Base-by-base conservation (phyloP, 768 basidiomycete species). In the Mycena kentingensis region DNA sequence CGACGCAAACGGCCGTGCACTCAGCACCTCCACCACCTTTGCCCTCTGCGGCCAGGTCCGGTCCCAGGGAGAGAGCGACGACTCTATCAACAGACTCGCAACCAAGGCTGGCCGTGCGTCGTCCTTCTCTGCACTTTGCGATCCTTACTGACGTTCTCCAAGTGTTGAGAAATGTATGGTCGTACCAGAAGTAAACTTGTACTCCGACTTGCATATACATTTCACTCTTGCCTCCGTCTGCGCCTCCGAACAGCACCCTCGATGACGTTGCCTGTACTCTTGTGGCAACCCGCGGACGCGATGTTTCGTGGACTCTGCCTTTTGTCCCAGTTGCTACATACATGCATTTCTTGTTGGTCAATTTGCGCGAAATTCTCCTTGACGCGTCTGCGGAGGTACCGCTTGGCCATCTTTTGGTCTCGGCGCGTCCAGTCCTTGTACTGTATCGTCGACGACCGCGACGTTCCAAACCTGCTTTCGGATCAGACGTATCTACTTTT, bases 141-240 rank as follows among this genome's bases (percentile, higher is more conserved):
- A n/a, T 43, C 46, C n/a, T 22, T 50, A 27, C 41, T 54, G 31
- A 37, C 32, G 36, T 52, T 55, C 43, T 34, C 58, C 25, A 65
- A 98, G 95, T 97, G 72, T 88, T 98, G 72, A 87, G 91, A 71
- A 93, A 93, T 73, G 93, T 93, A 69, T 98, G 93, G 93, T 88
- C 86, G 61, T 92, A 90, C 85, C 81, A 87, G 81, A 95, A 96
- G 81, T 98, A 86, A 82, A 65, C 54, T 54, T 55, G 24, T 49
- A 28, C n/a, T 42, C 7, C 26, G 26, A 32, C 31, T 32, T 16
- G 39, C 39, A 29, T 26, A 28, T 46, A 46, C 49, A 51, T 42
- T 56, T 19, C 36, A 37, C 25, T n/a, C 31, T 28, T 19, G 37
- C 12, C 29, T 34, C 53, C 46, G n/a, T 52, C n/a, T 46, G 48